Conservation (phyloP, 2,329 filamentous ascomycete genomes). For the Hypoxylon sp. region DNA sequence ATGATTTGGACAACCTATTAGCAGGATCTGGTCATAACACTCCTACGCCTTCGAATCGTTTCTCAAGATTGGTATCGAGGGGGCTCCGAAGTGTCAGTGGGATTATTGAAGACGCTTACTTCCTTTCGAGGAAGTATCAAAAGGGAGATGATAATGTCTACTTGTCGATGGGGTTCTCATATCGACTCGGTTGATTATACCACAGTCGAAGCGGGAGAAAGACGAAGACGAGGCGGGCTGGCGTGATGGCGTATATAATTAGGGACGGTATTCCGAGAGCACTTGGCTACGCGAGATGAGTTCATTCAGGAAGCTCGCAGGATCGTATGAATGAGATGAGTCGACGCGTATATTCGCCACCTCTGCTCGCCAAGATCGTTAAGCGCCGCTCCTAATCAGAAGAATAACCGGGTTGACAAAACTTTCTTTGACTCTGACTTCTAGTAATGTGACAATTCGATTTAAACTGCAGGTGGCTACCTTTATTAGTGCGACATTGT, state of each 20-base stretch:
- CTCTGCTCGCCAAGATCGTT: constrained; percentile 9
- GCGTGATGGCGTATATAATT: not conserved
- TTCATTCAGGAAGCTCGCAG: not conserved
- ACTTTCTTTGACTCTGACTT: not conserved
- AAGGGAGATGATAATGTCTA: constrained; percentile 10
- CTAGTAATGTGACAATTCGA: constrained; percentile 6
- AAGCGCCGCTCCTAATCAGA: constrained; percentile 6
- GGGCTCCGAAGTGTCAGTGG: not conserved
- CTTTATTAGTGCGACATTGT: constrained; percentile 1
- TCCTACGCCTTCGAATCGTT: not conserved
- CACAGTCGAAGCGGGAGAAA: not conserved
- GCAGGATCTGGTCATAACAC: constrained; percentile 3
- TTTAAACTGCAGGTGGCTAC: constrained; percentile 8
- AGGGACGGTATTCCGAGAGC: not conserved
- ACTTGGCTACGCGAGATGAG: not conserved
- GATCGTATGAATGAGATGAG: constrained; percentile 7
- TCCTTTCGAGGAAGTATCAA: constrained; percentile 6
- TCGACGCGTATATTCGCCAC: not conserved
- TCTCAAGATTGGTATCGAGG: constrained; percentile 7
- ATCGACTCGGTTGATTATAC: constrained; percentile 17
- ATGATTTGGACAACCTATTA: constrained; percentile 24
- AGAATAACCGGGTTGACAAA: constrained; percentile 5
- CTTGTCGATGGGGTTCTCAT: constrained; percentile 19
- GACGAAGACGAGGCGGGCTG: not conserved
- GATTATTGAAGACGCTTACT: constrained; percentile 3